Conservation (phyloP, 2,329 filamentous ascomycete genomes). For the Alternaria burnsii region DNA sequence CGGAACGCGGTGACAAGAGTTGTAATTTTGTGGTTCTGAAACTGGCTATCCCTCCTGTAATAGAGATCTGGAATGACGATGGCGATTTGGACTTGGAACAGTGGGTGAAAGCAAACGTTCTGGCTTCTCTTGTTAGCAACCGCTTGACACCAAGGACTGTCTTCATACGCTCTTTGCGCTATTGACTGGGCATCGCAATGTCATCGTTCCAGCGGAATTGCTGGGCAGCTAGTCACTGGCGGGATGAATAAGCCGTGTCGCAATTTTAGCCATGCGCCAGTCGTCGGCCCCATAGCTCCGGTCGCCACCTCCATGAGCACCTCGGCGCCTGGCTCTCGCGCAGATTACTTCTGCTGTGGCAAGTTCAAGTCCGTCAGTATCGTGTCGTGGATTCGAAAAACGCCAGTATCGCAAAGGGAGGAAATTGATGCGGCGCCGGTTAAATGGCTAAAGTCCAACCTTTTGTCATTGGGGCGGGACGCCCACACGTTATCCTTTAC, state of each 20-base stretch:
- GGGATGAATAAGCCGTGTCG: background rate
- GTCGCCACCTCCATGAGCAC: background rate
- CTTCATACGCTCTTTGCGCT: background rate
- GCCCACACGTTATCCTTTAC: background rate
- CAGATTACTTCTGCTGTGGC: background rate
- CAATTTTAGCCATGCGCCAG: background rate
- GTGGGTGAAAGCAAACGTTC: background rate
- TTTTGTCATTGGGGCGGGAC: constrained; percentile 1
- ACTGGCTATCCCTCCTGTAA: background rate
- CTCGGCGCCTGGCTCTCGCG: background rate
- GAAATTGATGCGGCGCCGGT: constrained; percentile 4
- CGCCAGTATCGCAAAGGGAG: background rate
- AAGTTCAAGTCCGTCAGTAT: background rate
- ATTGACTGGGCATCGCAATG: background rate
- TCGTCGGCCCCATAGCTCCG: background rate
- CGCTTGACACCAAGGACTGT: background rate
- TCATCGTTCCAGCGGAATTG: background rate
- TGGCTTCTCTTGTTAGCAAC: background rate
- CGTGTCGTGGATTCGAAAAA: background rate
- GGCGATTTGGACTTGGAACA: background rate
- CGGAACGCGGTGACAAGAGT: background rate
- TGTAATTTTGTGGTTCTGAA: background rate
- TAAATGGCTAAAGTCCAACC: constrained; percentile 13
- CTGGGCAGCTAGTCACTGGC: background rate
- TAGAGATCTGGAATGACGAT: background rate